Conservation (phyloP, 495 filamentous ascomycete species). For the Talaromyces liani region DNA sequence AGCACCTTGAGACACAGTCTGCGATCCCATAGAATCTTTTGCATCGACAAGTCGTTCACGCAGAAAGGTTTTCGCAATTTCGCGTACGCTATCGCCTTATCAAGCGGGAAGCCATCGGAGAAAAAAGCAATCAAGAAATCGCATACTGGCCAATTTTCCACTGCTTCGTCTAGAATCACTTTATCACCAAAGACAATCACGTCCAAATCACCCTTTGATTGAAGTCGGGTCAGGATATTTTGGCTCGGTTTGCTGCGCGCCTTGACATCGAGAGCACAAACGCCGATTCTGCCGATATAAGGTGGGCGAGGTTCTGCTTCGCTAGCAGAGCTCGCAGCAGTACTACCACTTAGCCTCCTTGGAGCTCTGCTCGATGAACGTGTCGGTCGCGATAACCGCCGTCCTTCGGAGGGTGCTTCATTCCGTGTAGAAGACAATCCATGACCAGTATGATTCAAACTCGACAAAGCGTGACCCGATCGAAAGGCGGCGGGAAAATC, state of each 20-base stretch:
- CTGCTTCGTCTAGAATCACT: constrained; percentile 87
- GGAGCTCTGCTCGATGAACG: constrained; percentile 68
- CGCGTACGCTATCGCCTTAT: constrained; percentile 94
- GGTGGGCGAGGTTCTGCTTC: constrained; percentile 26
- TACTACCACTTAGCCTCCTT: constrained; percentile 69
- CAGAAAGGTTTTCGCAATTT: constrained; percentile 89
- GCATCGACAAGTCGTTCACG: constrained; percentile 97
- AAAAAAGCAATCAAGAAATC: constrained; percentile 98
- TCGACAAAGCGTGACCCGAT: not conserved
- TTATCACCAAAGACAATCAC: constrained; percentile 98
- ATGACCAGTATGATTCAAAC: constrained; percentile 1
- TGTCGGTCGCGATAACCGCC: constrained; percentile 33
- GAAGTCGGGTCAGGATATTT: constrained; percentile 88
- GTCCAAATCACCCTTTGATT: constrained; percentile 87
- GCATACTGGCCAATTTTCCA: constrained; percentile 56
- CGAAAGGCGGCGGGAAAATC: not conserved
- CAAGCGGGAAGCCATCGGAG: constrained; percentile 91
- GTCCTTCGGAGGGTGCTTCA: constrained; percentile 20
- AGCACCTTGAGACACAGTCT: constrained; percentile 80
- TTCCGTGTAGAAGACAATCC: not conserved
- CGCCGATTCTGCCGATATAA: constrained; percentile 64
- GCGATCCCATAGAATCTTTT: constrained; percentile 95
- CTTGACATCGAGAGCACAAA: constrained; percentile 93
- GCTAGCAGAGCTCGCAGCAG: constrained; percentile 59
- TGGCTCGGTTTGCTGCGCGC: constrained; percentile 92